These are phyloP conservation scores for Thinopyrum elongatum DNA, from an alignment of 176 grass and related monocot species.

Conservation along the genomic window DNA sequence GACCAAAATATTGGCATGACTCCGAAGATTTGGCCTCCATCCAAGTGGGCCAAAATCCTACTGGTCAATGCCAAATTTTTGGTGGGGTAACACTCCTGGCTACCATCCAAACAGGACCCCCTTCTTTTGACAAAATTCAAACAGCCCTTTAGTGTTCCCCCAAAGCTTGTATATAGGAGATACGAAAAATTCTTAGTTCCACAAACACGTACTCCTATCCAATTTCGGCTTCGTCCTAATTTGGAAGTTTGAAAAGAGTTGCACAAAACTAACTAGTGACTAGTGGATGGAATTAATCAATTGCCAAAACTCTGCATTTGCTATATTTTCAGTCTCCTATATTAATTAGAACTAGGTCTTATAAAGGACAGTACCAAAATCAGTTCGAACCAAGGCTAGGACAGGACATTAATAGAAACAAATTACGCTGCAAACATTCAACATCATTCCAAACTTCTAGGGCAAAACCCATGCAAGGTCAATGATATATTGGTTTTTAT, in stretches of 20 bases:
- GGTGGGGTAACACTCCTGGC: neutral
- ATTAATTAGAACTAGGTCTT: neutral
- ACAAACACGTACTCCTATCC: neutral
- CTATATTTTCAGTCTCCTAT: neutral
- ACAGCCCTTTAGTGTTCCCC: neutral
- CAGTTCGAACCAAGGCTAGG: neutral
- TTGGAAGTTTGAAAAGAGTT: neutral
- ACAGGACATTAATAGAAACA: neutral
- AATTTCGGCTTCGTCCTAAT: conserved; percentile 8
- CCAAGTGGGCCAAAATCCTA: neutral
- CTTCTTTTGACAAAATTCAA: neutral
- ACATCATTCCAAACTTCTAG: neutral
- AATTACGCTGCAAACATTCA: neutral
- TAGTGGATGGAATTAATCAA: neutral
- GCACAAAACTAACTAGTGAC: neutral
- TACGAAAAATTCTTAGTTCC: neutral
- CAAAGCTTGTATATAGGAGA: neutral
- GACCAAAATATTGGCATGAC: neutral
- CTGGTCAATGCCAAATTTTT: neutral
- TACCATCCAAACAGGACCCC: neutral
- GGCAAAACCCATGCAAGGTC: neutral
- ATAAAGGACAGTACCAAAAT: neutral
- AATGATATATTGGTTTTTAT: neutral
- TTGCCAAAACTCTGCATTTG: neutral
- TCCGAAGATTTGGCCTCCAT: neutral